Evolutionary conservation across 129 eudicot genomes (phyloP).

Genomic region (Escallonia herrerae): DNA sequence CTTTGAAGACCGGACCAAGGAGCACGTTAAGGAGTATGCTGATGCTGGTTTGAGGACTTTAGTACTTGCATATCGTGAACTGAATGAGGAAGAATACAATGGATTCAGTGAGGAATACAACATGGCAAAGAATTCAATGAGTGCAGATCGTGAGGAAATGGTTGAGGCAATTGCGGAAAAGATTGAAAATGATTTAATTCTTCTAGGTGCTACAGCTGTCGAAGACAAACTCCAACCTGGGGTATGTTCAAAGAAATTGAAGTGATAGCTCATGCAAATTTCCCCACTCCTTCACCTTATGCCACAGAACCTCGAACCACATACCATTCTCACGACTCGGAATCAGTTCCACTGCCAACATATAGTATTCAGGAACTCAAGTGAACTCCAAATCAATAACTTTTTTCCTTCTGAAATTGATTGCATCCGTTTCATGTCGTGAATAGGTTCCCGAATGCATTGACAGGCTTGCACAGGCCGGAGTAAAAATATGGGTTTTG

Average conservation of each 20-base stretch:
- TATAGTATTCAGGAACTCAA: too few species aligned
- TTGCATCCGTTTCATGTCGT: neutral
- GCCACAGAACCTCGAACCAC: too few species aligned
- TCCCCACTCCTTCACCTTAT: too few species aligned
- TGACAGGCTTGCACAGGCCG: constrained; percentile 71
- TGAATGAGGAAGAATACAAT: constrained; percentile 35
- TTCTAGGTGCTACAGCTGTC: constrained; percentile 72
- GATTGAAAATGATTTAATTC: constrained; percentile 56
- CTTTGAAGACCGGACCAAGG: constrained; percentile 42
- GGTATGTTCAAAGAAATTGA: constrained; percentile 20
- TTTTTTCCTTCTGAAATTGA: neutral
- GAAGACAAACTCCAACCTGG: constrained; percentile 71
- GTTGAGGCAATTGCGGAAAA: constrained; percentile 39
- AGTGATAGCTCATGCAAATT: too few species aligned
- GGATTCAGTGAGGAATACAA: constrained; percentile 32
- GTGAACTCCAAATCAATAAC: too few species aligned
- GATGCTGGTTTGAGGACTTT: constrained; percentile 61
- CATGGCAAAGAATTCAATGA: constrained; percentile 43
- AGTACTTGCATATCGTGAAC: constrained; percentile 60
- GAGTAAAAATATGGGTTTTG: constrained; percentile 64
- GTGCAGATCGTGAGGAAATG: constrained; percentile 48
- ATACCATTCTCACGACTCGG: too few species aligned
- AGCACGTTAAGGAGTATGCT: constrained; percentile 55
- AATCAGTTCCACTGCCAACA: too few species aligned
- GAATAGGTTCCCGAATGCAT: constrained; percentile 60